A percentile compares a stretch with the other conserved stretches of the same genome.
Conservation (phyloP, 2,329 filamentous ascomycete genomes). For the Coleophoma crateriformis region DNA sequence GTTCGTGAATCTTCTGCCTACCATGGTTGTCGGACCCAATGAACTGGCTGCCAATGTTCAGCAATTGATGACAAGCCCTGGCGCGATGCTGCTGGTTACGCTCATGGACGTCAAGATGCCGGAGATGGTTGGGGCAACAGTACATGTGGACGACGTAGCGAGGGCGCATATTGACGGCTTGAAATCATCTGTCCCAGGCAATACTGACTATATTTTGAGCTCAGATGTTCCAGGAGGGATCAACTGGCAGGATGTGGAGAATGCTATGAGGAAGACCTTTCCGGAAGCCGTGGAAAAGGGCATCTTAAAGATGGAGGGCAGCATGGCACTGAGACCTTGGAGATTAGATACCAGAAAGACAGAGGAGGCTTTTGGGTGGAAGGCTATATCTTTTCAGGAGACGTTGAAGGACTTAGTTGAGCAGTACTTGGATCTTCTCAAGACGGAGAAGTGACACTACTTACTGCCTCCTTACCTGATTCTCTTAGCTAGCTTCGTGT, state of each 20-base stretch:
- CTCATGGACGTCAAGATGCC: conserved; percentile 6
- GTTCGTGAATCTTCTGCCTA: conserved; percentile 9
- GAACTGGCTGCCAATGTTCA: conserved; percentile 4
- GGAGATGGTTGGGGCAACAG: conserved; percentile 7
- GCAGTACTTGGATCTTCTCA: conserved; percentile 6
- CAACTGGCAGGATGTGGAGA: conserved; percentile 16
- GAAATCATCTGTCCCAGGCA: conserved; percentile 10
- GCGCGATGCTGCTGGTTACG: conserved; percentile 2
- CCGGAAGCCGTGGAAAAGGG: conserved; percentile 12
- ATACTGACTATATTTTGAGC: conserved; percentile 9
- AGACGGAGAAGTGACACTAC: background rate
- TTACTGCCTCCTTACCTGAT: too few species aligned
- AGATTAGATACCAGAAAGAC: conserved; percentile 9
- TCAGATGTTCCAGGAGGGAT: conserved; percentile 8
- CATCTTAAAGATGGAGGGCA: conserved; percentile 8
- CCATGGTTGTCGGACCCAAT: conserved; percentile 8
- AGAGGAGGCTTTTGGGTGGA: conserved; percentile 12
- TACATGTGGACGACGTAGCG: conserved; percentile 16
- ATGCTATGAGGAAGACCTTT: conserved; percentile 10
- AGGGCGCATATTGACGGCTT: conserved; percentile 13
- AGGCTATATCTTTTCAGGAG: conserved; percentile 2
- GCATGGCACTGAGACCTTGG: conserved; percentile 3
- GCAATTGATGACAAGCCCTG: conserved; percentile 5
- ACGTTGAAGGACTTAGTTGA: conserved; percentile 5
- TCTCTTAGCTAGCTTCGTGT: too few species aligned